These are phyloP conservation scores for Spizellomyces sp. DNA, from an alignment of 192 early-diverging fungal species.

Conservation along the genomic window DNA sequence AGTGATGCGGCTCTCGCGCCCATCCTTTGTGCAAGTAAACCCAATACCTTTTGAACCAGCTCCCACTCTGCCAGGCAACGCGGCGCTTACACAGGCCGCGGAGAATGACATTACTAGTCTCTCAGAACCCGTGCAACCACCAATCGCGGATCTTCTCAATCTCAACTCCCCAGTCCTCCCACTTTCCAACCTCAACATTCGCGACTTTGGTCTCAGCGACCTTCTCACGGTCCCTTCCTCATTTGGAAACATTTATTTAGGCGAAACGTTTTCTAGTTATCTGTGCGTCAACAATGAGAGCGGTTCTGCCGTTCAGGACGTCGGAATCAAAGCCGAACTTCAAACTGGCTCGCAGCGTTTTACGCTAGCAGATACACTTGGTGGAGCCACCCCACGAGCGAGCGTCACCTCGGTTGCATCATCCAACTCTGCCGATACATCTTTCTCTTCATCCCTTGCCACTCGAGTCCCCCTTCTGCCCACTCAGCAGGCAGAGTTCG, in stretches of 20 bases:
- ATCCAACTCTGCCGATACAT: background rate
- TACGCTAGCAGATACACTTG: constrained; percentile 66
- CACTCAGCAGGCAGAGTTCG: constrained; percentile 70
- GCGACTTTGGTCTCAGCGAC: constrained; percentile 54
- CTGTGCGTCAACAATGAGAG: constrained; percentile 89
- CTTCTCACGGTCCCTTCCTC: constrained; percentile 77
- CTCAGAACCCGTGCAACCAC: background rate
- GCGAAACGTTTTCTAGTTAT: constrained; percentile 87
- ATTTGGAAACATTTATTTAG: constrained; percentile 93
- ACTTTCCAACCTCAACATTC: constrained; percentile 37
- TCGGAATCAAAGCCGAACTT: constrained; percentile 78
- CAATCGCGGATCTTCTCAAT: constrained; percentile 25
- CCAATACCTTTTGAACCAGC: constrained; percentile 39
- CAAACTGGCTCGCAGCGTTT: constrained; percentile 86
- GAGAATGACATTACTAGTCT: constrained; percentile 46
- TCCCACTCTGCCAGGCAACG: constrained; percentile 25
- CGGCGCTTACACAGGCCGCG: constrained; percentile 40
- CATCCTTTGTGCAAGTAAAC: constrained; percentile 58
- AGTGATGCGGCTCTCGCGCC: constrained; percentile 89
- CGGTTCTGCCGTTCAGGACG: constrained; percentile 64
- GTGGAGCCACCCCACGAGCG: constrained; percentile 27
- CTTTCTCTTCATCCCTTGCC: background rate
- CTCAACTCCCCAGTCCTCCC: constrained; percentile 20
- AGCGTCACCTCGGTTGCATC: constrained; percentile 1
- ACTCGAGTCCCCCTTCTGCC: constrained; percentile 62